Evolutionary conservation across 2,329 filamentous ascomycete species (phyloP), one percentile per base, ranked within the genome.

Genomic region (Apiospora kogelbergensis): DNA sequence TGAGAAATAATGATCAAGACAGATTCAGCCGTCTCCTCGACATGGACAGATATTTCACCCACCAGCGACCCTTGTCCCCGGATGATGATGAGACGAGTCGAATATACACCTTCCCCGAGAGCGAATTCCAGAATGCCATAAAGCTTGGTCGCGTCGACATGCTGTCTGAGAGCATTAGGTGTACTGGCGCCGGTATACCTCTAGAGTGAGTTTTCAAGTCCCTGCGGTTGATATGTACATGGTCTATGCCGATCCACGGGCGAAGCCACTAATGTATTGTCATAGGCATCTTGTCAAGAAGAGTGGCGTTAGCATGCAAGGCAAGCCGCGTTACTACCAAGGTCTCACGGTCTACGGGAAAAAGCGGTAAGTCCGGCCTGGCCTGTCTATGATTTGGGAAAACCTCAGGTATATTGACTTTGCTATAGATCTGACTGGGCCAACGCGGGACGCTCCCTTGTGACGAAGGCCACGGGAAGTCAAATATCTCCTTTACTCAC

Each of bases 371-470:
- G 74, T 69, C 30, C 20, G 15, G 10, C 10, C 20, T 22, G 15
- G 10, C 10, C 20, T 22, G 0, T 22, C 10, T 33, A 37, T n/a
- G 68, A 11, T 5, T 7, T 57, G 11, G 1, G 6, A 17, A 2
- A 0, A 6, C 10, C 22, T 9, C 37, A 60, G 26, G 17, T 60
- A 20, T 60, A 37, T 30, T 45, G 24, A 45, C 44, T n/a, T 24
- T 45, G 20, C 15, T n/a, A 13, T 79, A 84, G 89, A 65, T 82
- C 83, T 42, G 93, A 95, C 73, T 97, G 93, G 93, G 91, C 92
- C 1, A 85, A 84, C 26, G 88, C 88, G 7, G 89, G 89, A 3
- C 85, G 87, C 15, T 81, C 82, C 40, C 77, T 83, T 42, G 79
- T 83, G 5, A 74, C 76, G 15, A 80, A 76, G 48, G 74, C 79